Conservation (phyloP, 352 stramenopile species). For the Globisporangium canariense region DNA sequence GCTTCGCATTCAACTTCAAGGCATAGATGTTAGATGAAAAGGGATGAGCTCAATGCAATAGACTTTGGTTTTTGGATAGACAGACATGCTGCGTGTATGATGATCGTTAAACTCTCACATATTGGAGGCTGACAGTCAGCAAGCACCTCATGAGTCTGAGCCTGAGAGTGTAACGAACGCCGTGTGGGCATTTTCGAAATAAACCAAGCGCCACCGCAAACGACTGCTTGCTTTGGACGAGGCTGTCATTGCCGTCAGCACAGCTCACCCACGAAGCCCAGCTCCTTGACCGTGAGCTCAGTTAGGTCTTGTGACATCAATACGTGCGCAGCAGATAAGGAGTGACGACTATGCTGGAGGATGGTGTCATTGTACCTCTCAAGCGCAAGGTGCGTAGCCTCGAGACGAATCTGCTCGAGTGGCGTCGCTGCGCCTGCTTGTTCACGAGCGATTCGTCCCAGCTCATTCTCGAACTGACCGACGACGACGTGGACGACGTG, state of each 20-base stretch:
- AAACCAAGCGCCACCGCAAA: background rate
- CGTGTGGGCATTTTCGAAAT: background rate
- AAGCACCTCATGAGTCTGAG: background rate
- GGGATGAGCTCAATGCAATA: background rate
- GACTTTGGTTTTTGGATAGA: background rate
- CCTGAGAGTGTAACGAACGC: background rate
- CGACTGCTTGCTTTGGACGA: background rate
- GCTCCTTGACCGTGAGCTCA: background rate
- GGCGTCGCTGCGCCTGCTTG: slow-evolving; percentile 48
- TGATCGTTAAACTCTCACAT: background rate
- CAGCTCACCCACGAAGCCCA: background rate
- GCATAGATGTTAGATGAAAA: slow-evolving; percentile 10
- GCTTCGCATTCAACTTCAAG: slow-evolving; percentile 46
- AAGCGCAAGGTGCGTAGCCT: slow-evolving; percentile 64
- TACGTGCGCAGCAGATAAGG: background rate
- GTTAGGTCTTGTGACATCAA: background rate
- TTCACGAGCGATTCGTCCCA: slow-evolving; percentile 28
- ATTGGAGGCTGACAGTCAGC: background rate
- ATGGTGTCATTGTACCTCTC: slow-evolving; percentile 31
- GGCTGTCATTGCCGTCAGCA: background rate
- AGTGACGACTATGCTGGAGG: slow-evolving; percentile 1
- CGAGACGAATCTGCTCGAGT: slow-evolving; percentile 66
- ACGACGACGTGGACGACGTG: slow-evolving; percentile 23
- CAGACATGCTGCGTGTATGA: no score
- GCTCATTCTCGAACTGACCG: slow-evolving; percentile 35